These are phyloP conservation scores for Lasiosphaeria hispida DNA, from an alignment of 495 filamentous ascomycete species.

Conservation along the genomic window DNA sequence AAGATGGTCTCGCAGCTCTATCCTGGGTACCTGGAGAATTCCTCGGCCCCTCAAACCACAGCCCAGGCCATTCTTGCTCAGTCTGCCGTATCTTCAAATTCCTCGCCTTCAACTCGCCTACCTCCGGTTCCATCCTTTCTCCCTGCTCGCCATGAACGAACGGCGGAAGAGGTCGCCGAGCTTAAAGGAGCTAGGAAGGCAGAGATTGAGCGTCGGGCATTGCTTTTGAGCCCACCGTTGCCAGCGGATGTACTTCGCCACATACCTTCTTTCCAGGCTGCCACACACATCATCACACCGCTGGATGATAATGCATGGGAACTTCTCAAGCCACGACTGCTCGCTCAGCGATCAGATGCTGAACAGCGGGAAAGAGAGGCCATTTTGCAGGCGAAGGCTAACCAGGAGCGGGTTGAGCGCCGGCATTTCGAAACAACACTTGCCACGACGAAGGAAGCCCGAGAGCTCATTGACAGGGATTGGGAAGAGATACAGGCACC, in stretches of 20 bases:
- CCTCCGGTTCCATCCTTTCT: conserved; percentile 3
- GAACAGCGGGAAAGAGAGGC: conserved; percentile 53
- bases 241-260: conserved; percentile 55
- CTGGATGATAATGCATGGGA: conserved; percentile 66
- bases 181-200: conserved; percentile 57
- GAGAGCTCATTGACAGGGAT: conserved; percentile 58
- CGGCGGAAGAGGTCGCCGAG: conserved; percentile 47
- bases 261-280: conserved; percentile 68
- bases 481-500: conserved; percentile 69
- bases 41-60: neutral
- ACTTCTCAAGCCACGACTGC: conserved; percentile 60
- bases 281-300: conserved; percentile 61
- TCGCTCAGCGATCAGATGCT: conserved; percentile 59
- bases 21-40: conserved; percentile 17
- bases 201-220: conserved; percentile 67
- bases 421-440: conserved; percentile 25
- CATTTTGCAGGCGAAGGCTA: conserved; percentile 36
- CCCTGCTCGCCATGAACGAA: conserved; percentile 34
- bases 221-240: conserved; percentile 60
- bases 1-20: conserved; percentile 37
- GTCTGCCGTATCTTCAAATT: neutral
- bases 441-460: conserved; percentile 50
- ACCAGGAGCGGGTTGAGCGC: conserved; percentile 35
- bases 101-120: neutral
- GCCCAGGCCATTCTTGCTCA: neutral